Conservation (phyloP, 2,329 filamentous ascomycete genomes). For the Fusarium praegraminearum region DNA sequence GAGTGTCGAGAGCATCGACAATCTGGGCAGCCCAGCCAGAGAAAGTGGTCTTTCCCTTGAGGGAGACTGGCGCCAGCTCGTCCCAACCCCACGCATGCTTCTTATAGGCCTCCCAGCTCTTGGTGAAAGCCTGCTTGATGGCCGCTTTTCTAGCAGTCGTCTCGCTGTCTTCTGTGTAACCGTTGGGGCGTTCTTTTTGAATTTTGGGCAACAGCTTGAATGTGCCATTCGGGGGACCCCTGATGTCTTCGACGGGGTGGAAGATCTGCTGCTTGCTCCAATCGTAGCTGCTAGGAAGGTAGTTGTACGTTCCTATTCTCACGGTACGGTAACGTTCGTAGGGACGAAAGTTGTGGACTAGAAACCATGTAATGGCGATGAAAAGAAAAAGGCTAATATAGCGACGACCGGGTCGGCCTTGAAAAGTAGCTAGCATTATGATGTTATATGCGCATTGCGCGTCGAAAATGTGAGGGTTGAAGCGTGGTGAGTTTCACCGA, state of each 20-base stretch:
- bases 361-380: conserved; percentile 44
- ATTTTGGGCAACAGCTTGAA: conserved; percentile 57
- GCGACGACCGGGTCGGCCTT: conserved; percentile 52
- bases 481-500: conserved; percentile 9
- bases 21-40: conserved; percentile 70
- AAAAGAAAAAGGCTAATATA: conserved; percentile 50
- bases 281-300: conserved; percentile 55
- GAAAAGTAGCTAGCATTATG: conserved; percentile 50
- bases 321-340: conserved; percentile 36
- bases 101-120: conserved; percentile 66
- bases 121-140: conserved; percentile 56
- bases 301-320: conserved; percentile 46
- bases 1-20: conserved; percentile 69
- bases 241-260: conserved; percentile 50
- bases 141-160: conserved; percentile 53
- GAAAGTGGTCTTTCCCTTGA: conserved; percentile 60
- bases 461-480: conserved; percentile 4
- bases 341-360: conserved; percentile 47
- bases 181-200: conserved; percentile 55
- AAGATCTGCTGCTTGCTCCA: conserved; percentile 53
- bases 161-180: conserved; percentile 55
- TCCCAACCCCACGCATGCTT: conserved; percentile 68
- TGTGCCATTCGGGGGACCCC: conserved; percentile 52
- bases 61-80: conserved; percentile 65
- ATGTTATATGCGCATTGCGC: conserved; percentile 41